Evolutionary conservation across 176 grass and related monocot genomes (phyloP).

Genomic region (sorghum (Sorghum bicolor)): Sorghum_bicolor_NCBIv3 NC_012874.2:68253001-68253500

Average conservation of each 20-base stretch:
- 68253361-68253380: neutral
- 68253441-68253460: neutral
- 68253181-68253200: neutral
- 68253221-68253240: neutral
- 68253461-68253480: neutral
- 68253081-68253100: neutral
- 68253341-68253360: neutral
- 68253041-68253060: neutral
- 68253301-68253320: neutral
- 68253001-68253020: neutral
- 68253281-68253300: neutral
- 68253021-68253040: neutral
- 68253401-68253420: neutral
- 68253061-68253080: neutral
- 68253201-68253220: neutral
- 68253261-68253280: slow-evolving; percentile 9
- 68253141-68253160: neutral
- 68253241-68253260: slow-evolving; percentile 15
- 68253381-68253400: slow-evolving; percentile 6
- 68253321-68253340: neutral
- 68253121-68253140: neutral
- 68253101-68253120: neutral
- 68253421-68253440: slow-evolving; percentile 6
- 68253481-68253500: neutral
- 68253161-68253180: slow-evolving; percentile 3